These are phyloP conservation scores for Sphagnum tenellum DNA, from an alignment of 225 moss, liverwort and hornwort genomes.

Conservation along the genomic window DNA sequence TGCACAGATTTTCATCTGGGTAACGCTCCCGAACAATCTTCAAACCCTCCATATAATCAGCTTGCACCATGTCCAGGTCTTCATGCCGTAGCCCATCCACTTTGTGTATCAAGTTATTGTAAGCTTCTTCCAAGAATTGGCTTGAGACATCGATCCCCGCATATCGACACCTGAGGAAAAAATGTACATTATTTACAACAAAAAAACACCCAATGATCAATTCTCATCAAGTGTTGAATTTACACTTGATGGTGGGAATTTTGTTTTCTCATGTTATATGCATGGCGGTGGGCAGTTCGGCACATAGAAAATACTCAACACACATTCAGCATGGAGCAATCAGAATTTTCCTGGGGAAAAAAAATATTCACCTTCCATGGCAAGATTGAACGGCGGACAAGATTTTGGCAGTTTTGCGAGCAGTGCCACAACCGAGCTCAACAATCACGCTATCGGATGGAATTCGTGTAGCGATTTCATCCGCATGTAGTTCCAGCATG, in stretches of 20 bases:
- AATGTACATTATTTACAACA: background rate
- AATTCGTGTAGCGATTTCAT: slow-evolving; percentile 40
- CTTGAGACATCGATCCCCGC: slow-evolving; percentile 77
- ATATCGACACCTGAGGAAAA: slow-evolving; percentile 44
- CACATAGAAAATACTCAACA: too few relatives aligned
- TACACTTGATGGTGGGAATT: background rate
- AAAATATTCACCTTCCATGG: slow-evolving; percentile 36
- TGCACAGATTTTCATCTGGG: slow-evolving; percentile 53
- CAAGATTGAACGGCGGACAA: slow-evolving; percentile 45
- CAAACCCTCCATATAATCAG: slow-evolving; percentile 67
- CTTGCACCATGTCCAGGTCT: slow-evolving; percentile 51
- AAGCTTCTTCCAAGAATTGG: slow-evolving; percentile 64
- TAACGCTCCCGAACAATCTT: slow-evolving; percentile 46
- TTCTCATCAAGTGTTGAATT: background rate
- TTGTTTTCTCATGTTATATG: too few relatives aligned
- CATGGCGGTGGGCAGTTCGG: too few relatives aligned
- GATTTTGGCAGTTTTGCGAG: slow-evolving; percentile 60
- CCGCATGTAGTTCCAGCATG: slow-evolving; percentile 30
- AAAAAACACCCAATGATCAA: background rate
- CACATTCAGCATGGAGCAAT: background rate
- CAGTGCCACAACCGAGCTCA: slow-evolving; percentile 90
- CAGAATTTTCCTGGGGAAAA: background rate
- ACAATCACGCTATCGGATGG: slow-evolving; percentile 54
- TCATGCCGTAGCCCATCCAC: slow-evolving; percentile 38
- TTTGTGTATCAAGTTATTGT: slow-evolving; percentile 44